These are phyloP conservation scores for Microcyclosporella mali DNA, from an alignment of 2,329 filamentous ascomycete species.

Conservation along the genomic window DNA sequence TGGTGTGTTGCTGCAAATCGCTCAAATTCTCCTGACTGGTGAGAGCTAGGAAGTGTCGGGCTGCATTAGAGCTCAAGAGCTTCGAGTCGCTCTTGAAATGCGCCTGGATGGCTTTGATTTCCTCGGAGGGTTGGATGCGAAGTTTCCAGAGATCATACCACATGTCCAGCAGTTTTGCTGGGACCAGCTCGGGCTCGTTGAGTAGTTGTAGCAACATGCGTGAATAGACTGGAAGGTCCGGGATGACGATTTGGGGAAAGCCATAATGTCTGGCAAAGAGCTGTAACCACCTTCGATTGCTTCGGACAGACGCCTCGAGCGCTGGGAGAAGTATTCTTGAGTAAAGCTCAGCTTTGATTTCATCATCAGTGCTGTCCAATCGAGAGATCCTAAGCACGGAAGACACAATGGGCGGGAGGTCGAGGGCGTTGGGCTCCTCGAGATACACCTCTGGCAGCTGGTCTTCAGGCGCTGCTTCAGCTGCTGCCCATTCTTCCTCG, in stretches of 20 bases:
- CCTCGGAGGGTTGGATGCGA: slow-evolving; percentile 20
- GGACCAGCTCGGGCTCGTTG: slow-evolving; percentile 12
- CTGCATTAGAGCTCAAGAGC: slow-evolving; percentile 13
- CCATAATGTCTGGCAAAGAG: slow-evolving; percentile 10
- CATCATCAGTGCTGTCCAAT: not conserved
- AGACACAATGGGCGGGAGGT: slow-evolving; percentile 7
- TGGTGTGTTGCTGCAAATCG: not conserved
- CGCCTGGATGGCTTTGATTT: slow-evolving; percentile 23
- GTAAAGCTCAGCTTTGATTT: slow-evolving; percentile 7
- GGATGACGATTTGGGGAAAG: not conserved
- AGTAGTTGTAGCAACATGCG: slow-evolving; percentile 8
- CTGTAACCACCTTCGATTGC: slow-evolving; percentile 15
- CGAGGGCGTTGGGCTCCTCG: too few relatives aligned
- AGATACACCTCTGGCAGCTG: slow-evolving; percentile 22
- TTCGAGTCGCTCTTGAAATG: slow-evolving; percentile 13
- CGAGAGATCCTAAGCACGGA: slow-evolving; percentile 6
- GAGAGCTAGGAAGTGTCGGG: slow-evolving; percentile 22
- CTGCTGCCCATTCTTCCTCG: slow-evolving; percentile 30
- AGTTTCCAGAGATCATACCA: slow-evolving; percentile 21
- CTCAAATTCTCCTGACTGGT: not conserved
- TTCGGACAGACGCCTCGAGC: slow-evolving; percentile 9
- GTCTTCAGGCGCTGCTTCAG: slow-evolving; percentile 12
- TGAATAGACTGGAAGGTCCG: slow-evolving; percentile 5
- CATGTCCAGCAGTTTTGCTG: slow-evolving; percentile 22
- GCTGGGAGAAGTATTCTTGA: slow-evolving; percentile 14